phyloP scores from a whole-genome alignment of 1,139 yeast genomes.

The Candida buenavistaensis region DNA sequence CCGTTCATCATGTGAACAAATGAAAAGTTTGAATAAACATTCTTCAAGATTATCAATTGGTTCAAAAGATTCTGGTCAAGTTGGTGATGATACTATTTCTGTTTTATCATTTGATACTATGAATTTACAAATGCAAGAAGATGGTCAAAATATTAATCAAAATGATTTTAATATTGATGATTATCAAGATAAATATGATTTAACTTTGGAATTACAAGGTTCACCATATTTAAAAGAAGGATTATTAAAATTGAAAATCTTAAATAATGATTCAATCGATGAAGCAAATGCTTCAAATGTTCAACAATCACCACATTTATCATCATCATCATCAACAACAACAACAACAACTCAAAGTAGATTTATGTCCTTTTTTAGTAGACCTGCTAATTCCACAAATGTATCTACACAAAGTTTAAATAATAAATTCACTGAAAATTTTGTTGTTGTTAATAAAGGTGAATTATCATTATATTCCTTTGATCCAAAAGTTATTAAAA shows the following conservation, averaged over 20 bases:
- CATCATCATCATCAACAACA: slow-evolving; percentile 25
- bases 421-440: slow-evolving; percentile 45
- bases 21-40: slow-evolving; percentile 25
- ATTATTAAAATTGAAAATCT: slow-evolving; percentile 51
- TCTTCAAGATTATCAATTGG: slow-evolving; percentile 39
- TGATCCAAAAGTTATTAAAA: slow-evolving; percentile 46
- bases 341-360: slow-evolving; percentile 18
- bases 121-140: slow-evolving; percentile 20
- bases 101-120: slow-evolving; percentile 38
- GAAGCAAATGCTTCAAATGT: slow-evolving; percentile 14
- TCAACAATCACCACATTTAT: no score
- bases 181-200: slow-evolving; percentile 55
- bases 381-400: slow-evolving; percentile 7
- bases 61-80: slow-evolving; percentile 25
- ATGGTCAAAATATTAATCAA: slow-evolving; percentile 12
- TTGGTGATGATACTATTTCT: slow-evolving; percentile 36
- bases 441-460: slow-evolving; percentile 60
- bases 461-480: slow-evolving; percentile 55
- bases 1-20: slow-evolving; percentile 33
- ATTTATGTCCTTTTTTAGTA: slow-evolving; percentile 23
- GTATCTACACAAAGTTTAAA: slow-evolving; percentile 5
- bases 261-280: slow-evolving; percentile 43
- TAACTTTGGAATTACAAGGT: slow-evolving; percentile 63
- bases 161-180: slow-evolving; percentile 41
- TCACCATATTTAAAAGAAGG: slow-evolving; percentile 85